Conservation (phyloP, 2,329 filamentous ascomycete species). For the Alternaria sp. region DNA sequence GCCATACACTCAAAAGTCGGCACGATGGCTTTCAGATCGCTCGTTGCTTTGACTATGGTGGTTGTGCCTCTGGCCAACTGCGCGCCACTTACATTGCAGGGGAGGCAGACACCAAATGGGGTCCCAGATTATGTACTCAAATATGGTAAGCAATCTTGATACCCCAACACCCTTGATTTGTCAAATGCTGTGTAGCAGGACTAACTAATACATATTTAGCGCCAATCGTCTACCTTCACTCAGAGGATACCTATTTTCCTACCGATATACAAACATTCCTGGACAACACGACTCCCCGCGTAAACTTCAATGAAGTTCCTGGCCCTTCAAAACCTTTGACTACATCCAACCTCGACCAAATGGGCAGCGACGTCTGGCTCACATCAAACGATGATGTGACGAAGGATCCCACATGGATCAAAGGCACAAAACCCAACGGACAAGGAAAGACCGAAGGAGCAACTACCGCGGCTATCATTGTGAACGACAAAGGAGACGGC, state of each 20-base stretch:
- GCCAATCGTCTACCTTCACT: constrained; percentile 56
- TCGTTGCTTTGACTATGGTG: constrained; percentile 18
- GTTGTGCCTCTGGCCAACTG: constrained; percentile 24
- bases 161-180: background rate
- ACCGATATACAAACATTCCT: constrained; percentile 55
- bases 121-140: constrained; percentile 50
- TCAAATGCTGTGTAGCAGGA: background rate
- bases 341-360: constrained; percentile 54
- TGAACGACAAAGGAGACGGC: constrained; percentile 63
- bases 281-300: constrained; percentile 50
- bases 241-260: constrained; percentile 54
- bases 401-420: constrained; percentile 53
- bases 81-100: constrained; percentile 26
- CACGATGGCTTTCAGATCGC: constrained; percentile 22
- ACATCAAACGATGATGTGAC: constrained; percentile 56
- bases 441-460: constrained; percentile 61
- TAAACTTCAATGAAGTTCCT: constrained; percentile 46
- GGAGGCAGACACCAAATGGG: constrained; percentile 33
- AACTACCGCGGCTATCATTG: constrained; percentile 62
- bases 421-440: constrained; percentile 62
- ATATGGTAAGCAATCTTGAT: constrained; percentile 42
- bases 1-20: constrained; percentile 1
- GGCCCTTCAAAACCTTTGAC: constrained; percentile 50
- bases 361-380: constrained; percentile 55
- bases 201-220: constrained; percentile 39